Evolutionary conservation across 148 eudicot species (phyloP), one percentile per base, ranked within the genome.

Genomic region (Persicaria maculosa): DNA sequence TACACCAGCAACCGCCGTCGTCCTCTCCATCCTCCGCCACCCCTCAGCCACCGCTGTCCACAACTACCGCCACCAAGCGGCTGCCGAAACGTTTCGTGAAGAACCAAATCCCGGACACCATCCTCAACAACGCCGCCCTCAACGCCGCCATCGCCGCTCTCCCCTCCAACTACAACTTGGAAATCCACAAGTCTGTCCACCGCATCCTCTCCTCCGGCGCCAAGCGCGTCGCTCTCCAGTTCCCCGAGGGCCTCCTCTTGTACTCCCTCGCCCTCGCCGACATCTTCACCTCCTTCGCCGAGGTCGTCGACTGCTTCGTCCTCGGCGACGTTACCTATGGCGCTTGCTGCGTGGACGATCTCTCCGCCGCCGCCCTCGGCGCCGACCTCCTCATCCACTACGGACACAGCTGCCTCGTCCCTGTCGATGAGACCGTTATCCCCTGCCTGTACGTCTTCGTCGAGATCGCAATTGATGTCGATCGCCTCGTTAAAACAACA

Each of bases 311-410:
- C 73, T 83, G 87, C 62, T 85, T 89, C 79, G 50, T 94, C 72
- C 91, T 94, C 61, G 93, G 84, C 1, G 98, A 94, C 78, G 98
- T 94, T 74, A 94, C 98, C 16, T 94, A 94, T 77, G 98, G 98
- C 53, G 98, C 98, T 4, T 94, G 98, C 71, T 94, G 98, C 78
- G 85, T 94, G 22, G 98, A 94, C 65, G 98, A 94, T 73, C 86
- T 90, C 72, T 80, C 96, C 22, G 96, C 96, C 6, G 77, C 83
- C 17, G 90, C 98, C 0, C 84, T 94, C 5, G 82, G 76, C 44
- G 91, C 87, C 4, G 88, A 94, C 7, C 74, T 94, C 1, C 75
- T 94, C 10, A 83, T 94, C 36, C 98, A 94, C 57, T 94, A 88
- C 58, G 98, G 98, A 2, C 98, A 94, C 64, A 87, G 93, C 44